phyloP scores from a whole-genome alignment of 2,329 filamentous ascomycete species.

The Stromatinia cepivora region DNA sequence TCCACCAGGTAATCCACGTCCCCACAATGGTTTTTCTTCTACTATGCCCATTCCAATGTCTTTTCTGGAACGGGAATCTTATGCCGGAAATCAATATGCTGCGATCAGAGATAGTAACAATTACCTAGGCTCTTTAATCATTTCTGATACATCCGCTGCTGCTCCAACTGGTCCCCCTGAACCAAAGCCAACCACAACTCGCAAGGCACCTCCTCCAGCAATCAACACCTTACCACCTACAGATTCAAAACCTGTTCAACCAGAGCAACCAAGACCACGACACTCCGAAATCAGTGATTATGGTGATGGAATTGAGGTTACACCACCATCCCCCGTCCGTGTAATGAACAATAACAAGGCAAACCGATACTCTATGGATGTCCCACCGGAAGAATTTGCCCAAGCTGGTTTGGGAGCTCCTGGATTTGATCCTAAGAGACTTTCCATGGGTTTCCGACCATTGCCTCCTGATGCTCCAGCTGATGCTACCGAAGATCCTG shows the following conservation, averaged over 20 bases:
- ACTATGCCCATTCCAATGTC: conserved; percentile 18
- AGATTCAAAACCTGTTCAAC: conserved; percentile 42
- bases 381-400: conserved; percentile 42
- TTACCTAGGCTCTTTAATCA: conserved; percentile 38
- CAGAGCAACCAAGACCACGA: conserved; percentile 43
- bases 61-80: conserved; percentile 27
- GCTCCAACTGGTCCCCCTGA: conserved; percentile 22
- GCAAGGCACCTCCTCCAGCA: conserved; percentile 19
- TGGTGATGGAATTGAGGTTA: conserved; percentile 52
- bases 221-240: conserved; percentile 37
- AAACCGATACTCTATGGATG: conserved; percentile 43
- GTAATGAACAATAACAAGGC: conserved; percentile 27
- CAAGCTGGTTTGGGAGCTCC: conserved; percentile 54
- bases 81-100: conserved; percentile 24
- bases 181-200: conserved; percentile 22
- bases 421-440: conserved; percentile 54
- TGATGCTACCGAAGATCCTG: conserved; percentile 79
- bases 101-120: conserved; percentile 38
- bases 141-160: conserved; percentile 16
- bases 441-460: conserved; percentile 77
- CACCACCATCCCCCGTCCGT: conserved; percentile 46
- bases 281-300: conserved; percentile 53
- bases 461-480: conserved; percentile 78
- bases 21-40: conserved; percentile 26
- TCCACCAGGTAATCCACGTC: conserved; percentile 29